Conservation (phyloP, 768 basidiomycete genomes). For the Guyanaporus albipodus region DNA sequence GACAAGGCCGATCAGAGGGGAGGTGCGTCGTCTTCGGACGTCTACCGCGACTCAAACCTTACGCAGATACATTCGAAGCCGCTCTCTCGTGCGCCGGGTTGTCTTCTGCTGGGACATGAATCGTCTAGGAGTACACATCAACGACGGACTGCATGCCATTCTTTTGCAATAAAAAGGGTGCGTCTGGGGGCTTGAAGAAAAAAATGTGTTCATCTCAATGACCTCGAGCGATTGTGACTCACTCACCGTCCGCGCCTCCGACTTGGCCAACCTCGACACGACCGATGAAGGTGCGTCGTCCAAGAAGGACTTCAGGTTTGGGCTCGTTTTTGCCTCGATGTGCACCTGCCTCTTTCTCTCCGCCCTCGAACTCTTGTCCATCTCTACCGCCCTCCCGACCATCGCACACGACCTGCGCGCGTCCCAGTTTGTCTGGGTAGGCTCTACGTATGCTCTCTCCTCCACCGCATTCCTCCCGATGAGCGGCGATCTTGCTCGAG, state of each 20-base stretch:
- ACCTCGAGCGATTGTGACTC: constrained; percentile 2
- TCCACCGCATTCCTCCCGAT: constrained; percentile 37
- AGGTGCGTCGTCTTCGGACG: background rate
- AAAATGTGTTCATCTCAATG: constrained; percentile 1
- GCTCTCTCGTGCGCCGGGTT: too few species aligned
- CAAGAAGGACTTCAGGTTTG: constrained; percentile 20
- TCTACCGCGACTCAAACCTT: background rate
- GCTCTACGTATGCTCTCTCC: constrained; percentile 34
- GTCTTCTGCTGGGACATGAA: too few species aligned
- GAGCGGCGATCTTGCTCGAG: constrained; percentile 30
- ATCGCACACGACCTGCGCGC: constrained; percentile 29
- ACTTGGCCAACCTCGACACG: background rate
- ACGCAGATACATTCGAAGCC: too few species aligned
- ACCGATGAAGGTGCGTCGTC: background rate
- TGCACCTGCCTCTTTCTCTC: constrained; percentile 25
- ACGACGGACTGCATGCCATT: too few species aligned
- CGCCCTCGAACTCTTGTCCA: constrained; percentile 25
- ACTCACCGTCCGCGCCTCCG: background rate
- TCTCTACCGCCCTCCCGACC: constrained; percentile 33
- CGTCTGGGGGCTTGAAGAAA: background rate
- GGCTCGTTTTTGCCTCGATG: constrained; percentile 29
- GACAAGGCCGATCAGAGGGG: constrained; percentile 1
- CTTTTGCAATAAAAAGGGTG: too few species aligned
- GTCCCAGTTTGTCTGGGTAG: constrained; percentile 36
- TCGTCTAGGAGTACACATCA: too few species aligned